Evolutionary conservation across 2,329 filamentous ascomycete species (phyloP).

Genomic region (Penicillium sp.): DNA sequence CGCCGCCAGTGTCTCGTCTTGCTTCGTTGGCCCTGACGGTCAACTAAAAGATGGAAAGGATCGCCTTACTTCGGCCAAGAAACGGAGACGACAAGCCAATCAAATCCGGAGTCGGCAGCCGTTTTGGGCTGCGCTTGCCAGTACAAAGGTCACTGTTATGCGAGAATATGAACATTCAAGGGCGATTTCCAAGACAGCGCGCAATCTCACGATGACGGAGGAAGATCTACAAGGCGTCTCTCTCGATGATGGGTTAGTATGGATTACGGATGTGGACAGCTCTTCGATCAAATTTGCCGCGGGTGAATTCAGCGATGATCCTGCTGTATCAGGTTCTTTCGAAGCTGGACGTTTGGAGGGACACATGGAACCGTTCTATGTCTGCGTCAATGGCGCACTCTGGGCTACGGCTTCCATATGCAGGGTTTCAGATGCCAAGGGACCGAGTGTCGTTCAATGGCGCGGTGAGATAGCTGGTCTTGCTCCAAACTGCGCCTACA

Average conservation of each 20-base stretch:
- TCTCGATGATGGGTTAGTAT: constrained; percentile 44
- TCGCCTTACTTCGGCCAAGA: constrained; percentile 64
- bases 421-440: constrained; percentile 44
- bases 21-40: constrained; percentile 38
- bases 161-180: constrained; percentile 83
- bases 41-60: constrained; percentile 54
- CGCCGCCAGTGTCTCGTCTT: constrained; percentile 41
- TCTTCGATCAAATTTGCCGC: constrained; percentile 48
- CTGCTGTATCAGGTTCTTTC: constrained; percentile 28
- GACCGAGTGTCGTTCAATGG: constrained; percentile 50
- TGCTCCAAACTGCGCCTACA: constrained; percentile 61
- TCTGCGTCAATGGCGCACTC: constrained; percentile 61
- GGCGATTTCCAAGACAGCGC: constrained; percentile 39
- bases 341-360: constrained; percentile 28
- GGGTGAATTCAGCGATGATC: constrained; percentile 41
- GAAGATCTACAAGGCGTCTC: constrained; percentile 42
- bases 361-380: constrained; percentile 58
- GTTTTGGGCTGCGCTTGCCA: constrained; percentile 89
- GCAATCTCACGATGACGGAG: constrained; percentile 41
- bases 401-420: constrained; percentile 61
- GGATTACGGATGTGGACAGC: constrained; percentile 47
- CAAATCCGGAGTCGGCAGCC: constrained; percentile 87
- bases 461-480: constrained; percentile 62
- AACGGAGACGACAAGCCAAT: constrained; percentile 84
- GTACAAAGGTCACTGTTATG: constrained; percentile 93